Evolutionary conservation across 495 filamentous ascomycete genomes (phyloP).

Genomic region (Penicillium daleae): DNA sequence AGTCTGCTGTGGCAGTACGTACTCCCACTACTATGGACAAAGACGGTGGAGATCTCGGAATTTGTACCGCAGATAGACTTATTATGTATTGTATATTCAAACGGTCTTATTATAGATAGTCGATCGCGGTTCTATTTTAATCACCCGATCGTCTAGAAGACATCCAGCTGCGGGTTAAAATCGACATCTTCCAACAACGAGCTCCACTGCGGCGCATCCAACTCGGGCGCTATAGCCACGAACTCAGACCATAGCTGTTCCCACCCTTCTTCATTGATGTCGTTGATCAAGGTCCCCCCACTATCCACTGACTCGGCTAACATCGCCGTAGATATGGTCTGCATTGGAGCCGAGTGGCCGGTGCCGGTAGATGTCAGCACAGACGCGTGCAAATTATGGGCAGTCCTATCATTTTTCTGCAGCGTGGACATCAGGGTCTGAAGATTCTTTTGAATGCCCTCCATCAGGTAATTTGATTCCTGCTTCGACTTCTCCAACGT

Average conservation of each 20-base stretch:
- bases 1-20: neutral
- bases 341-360: neutral
- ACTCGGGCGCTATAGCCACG: slow-evolving; percentile 29
- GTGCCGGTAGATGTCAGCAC: neutral
- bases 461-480: slow-evolving; percentile 26
- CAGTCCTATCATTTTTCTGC: slow-evolving; percentile 15
- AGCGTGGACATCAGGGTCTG: slow-evolving; percentile 34
- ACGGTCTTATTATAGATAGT: neutral
- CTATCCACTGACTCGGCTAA: neutral
- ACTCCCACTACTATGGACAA: no score
- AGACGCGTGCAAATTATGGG: neutral
- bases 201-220: slow-evolving; percentile 35
- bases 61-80: no score
- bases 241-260: slow-evolving; percentile 33
- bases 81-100: no score
- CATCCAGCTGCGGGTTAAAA: slow-evolving; percentile 19
- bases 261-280: slow-evolving; percentile 27
- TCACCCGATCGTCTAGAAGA: slow-evolving; percentile 2
- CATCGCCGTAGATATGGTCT: slow-evolving; percentile 3
- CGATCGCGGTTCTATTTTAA: slow-evolving; percentile 1
- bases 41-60: no score
- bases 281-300: slow-evolving; percentile 13
- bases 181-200: slow-evolving; percentile 29
- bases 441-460: slow-evolving; percentile 32
- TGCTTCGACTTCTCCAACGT: slow-evolving; percentile 29